These are phyloP conservation scores for Orobanche coerulescens DNA, from an alignment of 257 asterid genomes.

Conservation along the genomic window DNA sequence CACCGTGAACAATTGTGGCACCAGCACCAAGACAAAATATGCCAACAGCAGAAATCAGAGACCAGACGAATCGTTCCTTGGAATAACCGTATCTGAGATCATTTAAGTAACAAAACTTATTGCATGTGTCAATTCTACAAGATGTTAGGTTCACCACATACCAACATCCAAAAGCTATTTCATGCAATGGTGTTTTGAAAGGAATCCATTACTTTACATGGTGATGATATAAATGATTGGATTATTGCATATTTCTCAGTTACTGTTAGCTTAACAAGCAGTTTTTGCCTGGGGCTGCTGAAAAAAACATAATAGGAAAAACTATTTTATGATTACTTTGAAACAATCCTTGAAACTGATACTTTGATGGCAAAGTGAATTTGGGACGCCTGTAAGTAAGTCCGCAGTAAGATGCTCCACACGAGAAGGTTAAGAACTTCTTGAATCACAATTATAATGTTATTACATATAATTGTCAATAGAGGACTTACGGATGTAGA, in stretches of 20 bases:
- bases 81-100: slow-evolving; percentile 84
- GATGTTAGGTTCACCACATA: neutral
- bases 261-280: neutral
- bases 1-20: slow-evolving; percentile 88
- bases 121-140: neutral
- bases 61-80: slow-evolving; percentile 97
- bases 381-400: neutral
- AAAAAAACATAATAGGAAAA: slow-evolving; percentile 1
- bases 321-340: neutral
- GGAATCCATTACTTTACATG: neutral
- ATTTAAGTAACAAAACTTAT: slow-evolving; percentile 17
- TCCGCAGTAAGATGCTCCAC: slow-evolving; percentile 1
- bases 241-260: neutral
- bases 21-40: slow-evolving; percentile 98
- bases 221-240: neutral
- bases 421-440: slow-evolving; percentile 3
- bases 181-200: neutral
- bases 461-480: neutral
- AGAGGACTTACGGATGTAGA: slow-evolving; percentile 79
- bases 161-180: slow-evolving; percentile 13
- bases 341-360: slow-evolving; percentile 3
- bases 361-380: neutral
- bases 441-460: neutral
- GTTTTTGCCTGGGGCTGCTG: neutral
- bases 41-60: slow-evolving; percentile 97